These are phyloP conservation scores for Pythium brachiatum DNA, from an alignment of 352 stramenopile genomes.

Conservation along the genomic window DNA sequence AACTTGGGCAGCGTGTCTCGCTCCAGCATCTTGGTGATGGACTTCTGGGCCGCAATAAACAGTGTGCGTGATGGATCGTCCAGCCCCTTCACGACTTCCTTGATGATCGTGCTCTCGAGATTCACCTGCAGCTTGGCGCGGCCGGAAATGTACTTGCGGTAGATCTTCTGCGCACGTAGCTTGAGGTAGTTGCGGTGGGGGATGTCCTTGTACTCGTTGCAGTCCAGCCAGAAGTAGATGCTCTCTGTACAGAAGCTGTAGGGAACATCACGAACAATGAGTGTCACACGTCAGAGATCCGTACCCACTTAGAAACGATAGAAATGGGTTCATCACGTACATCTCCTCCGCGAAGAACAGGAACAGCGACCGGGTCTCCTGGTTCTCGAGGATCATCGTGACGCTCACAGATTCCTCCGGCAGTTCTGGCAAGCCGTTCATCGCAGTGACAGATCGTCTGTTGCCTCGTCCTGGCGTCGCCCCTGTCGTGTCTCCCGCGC, in stretches of 20 bases:
- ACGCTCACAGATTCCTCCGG: conserved; percentile 46
- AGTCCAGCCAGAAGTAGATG: conserved; percentile 85
- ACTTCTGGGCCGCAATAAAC: conserved; percentile 53
- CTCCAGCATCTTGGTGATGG: conserved; percentile 78
- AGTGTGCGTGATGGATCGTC: conserved; percentile 57
- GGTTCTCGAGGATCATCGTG: conserved; percentile 57
- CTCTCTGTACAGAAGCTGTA: conserved; percentile 73
- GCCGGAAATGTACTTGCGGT: conserved; percentile 69
- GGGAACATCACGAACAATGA: too few relatives aligned
- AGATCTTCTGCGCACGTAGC: conserved; percentile 76
- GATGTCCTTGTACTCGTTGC: conserved; percentile 81
- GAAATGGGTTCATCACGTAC: conserved; percentile 32
- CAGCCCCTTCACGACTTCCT: conserved; percentile 53
- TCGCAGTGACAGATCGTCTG: conserved; percentile 1
- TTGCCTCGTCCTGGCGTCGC: neutral
- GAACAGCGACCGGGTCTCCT: conserved; percentile 60
- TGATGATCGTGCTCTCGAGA: conserved; percentile 49
- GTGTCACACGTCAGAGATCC: neutral
- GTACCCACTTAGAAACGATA: conserved; percentile 1
- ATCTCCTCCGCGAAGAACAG: conserved; percentile 78
- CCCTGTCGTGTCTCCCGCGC: neutral
- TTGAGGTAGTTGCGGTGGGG: conserved; percentile 72
- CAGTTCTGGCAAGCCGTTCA: conserved; percentile 13
- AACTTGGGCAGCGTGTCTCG: conserved; percentile 76
- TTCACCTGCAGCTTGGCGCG: conserved; percentile 72